A percentile compares a stretch with the other conserved stretches of the same genome.
Conservation (phyloP, 164 flowering plant species). For the Malania oleifera region DNA sequence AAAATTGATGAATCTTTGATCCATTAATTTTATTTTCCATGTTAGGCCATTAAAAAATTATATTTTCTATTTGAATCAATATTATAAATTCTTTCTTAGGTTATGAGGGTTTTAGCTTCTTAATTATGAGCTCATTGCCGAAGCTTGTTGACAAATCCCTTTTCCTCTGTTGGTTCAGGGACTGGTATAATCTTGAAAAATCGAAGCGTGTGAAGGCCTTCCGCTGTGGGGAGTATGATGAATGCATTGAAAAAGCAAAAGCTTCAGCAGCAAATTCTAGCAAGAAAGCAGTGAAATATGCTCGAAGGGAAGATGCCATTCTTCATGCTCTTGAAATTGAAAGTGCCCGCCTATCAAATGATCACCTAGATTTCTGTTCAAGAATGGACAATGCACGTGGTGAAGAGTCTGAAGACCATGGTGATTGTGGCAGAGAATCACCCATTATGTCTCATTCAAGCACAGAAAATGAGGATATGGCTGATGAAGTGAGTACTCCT, state of each 20-base stretch:
- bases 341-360: constrained; percentile 33
- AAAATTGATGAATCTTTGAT: too few relatives aligned
- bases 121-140: background rate
- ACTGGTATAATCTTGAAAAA: constrained; percentile 91
- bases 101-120: constrained; percentile 2
- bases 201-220: constrained; percentile 87
- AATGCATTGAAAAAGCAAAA: constrained; percentile 77
- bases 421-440: constrained; percentile 22
- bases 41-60: too few relatives aligned
- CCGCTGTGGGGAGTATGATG: constrained; percentile 87
- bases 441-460: constrained; percentile 20
- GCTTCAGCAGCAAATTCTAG: constrained; percentile 42
- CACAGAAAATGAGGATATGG: constrained; percentile 25
- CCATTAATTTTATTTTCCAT: too few relatives aligned
- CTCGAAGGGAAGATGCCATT: constrained; percentile 87
- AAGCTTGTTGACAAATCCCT: background rate
- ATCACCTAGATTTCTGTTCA: constrained; percentile 19
- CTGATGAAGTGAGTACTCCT: constrained; percentile 25
- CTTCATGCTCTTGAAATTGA: constrained; percentile 86
- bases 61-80: background rate
- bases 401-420: constrained; percentile 20
- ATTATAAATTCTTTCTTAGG: background rate
- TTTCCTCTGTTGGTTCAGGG: constrained; percentile 40
- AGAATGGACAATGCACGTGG: constrained; percentile 19
- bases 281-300: constrained; percentile 71